Conservation (phyloP, 768 basidiomycete species). For the Mycena alexandri region DNA sequence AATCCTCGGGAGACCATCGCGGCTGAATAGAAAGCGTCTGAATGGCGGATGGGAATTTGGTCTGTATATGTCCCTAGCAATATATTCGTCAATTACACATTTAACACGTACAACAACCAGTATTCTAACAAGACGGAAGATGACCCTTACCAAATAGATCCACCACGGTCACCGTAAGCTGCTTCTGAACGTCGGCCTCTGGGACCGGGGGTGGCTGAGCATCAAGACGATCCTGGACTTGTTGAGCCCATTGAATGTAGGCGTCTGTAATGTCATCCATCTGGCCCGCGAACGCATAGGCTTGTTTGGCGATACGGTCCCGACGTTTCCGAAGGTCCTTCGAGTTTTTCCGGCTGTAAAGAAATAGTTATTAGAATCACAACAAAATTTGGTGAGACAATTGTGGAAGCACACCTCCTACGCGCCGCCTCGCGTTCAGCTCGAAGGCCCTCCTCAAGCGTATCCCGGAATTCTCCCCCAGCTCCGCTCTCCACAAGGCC, state of each 20-base stretch:
- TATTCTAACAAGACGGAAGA: background rate
- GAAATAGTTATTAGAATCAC: too few relatives aligned
- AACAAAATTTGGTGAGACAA: too few relatives aligned
- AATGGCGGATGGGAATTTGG: background rate
- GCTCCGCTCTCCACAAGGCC: too few relatives aligned
- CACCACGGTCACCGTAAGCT: conserved; percentile 7
- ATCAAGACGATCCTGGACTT: background rate
- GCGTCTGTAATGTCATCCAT: conserved; percentile 1
- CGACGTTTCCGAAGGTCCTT: conserved; percentile 12
- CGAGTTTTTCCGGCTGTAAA: background rate
- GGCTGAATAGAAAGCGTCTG: conserved; percentile 2
- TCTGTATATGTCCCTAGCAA: background rate
- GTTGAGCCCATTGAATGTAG: conserved; percentile 1
- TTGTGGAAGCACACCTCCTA: too few relatives aligned
- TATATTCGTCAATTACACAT: too few relatives aligned
- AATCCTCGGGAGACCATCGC: conserved; percentile 21
- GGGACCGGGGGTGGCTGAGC: background rate
- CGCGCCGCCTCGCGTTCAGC: too few relatives aligned
- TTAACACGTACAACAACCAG: background rate
- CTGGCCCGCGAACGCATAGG: background rate
- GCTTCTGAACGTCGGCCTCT: background rate
- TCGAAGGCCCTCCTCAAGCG: too few relatives aligned
- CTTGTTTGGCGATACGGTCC: background rate
- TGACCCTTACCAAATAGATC: conserved; percentile 14
- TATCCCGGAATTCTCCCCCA: too few relatives aligned